phyloP scores from a whole-genome alignment of 768 basidiomycete genomes.

The Boletus tomentosulus region DNA sequence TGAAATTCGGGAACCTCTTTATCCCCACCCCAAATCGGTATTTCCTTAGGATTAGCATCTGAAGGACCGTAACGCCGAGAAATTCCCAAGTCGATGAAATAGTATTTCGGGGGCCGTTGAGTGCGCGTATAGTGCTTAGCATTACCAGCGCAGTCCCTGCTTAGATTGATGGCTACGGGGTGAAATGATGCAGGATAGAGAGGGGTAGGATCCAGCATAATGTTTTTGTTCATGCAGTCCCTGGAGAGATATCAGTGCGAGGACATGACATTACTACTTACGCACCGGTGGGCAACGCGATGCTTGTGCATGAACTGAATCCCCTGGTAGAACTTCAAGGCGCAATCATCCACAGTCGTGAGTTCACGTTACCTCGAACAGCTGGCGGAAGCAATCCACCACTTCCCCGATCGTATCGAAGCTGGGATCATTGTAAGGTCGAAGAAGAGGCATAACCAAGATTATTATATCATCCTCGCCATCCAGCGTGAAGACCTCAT shows the following conservation, averaged over 20 bases:
- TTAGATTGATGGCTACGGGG: slow-evolving; percentile 9
- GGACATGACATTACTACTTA: too few relatives aligned
- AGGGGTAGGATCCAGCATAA: slow-evolving; percentile 28
- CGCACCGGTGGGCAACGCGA: too few relatives aligned
- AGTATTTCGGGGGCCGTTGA: slow-evolving; percentile 28
- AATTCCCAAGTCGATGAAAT: slow-evolving; percentile 36
- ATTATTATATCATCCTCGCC: slow-evolving; percentile 11
- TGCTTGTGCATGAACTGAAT: not conserved
- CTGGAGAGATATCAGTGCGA: slow-evolving; percentile 19
- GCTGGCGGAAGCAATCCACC: too few relatives aligned
- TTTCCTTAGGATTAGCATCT: slow-evolving; percentile 22
- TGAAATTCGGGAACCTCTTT: slow-evolving; percentile 39
- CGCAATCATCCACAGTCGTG: too few relatives aligned
- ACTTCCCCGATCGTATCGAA: too few relatives aligned
- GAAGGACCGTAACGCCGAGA: slow-evolving; percentile 29
- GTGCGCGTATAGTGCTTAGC: slow-evolving; percentile 31
- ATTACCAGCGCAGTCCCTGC: slow-evolving; percentile 10
- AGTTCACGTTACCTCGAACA: too few relatives aligned
- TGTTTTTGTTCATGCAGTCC: slow-evolving; percentile 26
- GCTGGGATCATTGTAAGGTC: slow-evolving; percentile 7
- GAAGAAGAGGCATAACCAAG: slow-evolving; percentile 30
- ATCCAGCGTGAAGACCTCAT: slow-evolving; percentile 11
- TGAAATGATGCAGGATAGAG: slow-evolving; percentile 29
- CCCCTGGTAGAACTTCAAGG: too few relatives aligned
- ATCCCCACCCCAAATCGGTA: too few relatives aligned